phyloP scores from a whole-genome alignment of 148 eudicot genomes.

The Nepenthes mirabilis region DNA sequence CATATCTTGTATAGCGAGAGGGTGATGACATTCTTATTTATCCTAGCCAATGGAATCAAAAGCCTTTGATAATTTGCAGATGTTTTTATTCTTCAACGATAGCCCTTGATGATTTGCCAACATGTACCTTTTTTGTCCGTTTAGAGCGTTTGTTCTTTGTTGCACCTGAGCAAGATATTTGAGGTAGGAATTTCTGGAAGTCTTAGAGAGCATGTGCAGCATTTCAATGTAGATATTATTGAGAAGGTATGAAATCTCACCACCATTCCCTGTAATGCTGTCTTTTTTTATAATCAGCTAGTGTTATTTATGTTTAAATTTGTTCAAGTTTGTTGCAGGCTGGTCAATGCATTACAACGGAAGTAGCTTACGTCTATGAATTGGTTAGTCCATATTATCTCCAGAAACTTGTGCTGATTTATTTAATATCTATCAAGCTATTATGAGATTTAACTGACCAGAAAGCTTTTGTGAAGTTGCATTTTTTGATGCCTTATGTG shows the following conservation, averaged over 20 bases:
- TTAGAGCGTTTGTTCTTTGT: slow-evolving; percentile 76
- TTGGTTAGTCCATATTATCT: slow-evolving; percentile 50
- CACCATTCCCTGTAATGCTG: neutral
- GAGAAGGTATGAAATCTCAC: slow-evolving; percentile 41
- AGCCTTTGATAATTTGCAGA: neutral
- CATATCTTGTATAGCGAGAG: no score
- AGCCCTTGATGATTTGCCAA: neutral
- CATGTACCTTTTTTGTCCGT: neutral
- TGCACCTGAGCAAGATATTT: slow-evolving; percentile 84
- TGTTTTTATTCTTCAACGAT: no score
- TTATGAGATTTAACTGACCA: no score
- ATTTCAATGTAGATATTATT: slow-evolving; percentile 47
- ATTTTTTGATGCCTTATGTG: no score
- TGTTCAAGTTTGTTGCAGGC: slow-evolving; percentile 38
- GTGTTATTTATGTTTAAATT: neutral
- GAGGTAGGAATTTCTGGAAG: slow-evolving; percentile 76
- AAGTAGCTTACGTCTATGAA: slow-evolving; percentile 80
- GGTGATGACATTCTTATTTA: no score
- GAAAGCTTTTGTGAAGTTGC: no score
- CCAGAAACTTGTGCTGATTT: neutral
- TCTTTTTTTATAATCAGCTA: neutral
- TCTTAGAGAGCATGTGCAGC: slow-evolving; percentile 46
- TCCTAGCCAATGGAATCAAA: neutral
- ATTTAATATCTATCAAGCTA: neutral
- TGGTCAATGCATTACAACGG: slow-evolving; percentile 55